Base-by-base conservation (phyloP, 148 eudicot genomes). In the Fagopyrum homotropicum region DNA sequence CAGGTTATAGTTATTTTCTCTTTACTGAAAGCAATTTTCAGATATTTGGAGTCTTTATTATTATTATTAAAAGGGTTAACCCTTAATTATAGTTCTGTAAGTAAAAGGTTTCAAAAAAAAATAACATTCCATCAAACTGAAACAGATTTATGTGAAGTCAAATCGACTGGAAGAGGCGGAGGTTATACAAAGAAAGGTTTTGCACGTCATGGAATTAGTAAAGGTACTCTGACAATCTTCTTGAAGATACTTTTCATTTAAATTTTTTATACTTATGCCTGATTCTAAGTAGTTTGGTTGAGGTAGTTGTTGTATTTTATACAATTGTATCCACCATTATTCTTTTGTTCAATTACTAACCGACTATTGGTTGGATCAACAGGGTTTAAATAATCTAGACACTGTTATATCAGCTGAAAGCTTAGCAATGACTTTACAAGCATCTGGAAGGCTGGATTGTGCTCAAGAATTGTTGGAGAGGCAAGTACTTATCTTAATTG, bases 311-410 rank as follows among this genome's bases (percentile, higher is more conserved):
- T 16, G 26, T 71, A 30, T 4, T 7, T 44, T 5, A 69, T 5
- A 70, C 11, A 63, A 29, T 49, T 49, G 52, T 49, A 8, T 49
- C 44, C 4, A n/a, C 8, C 44, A 35, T 66, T 5, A 35, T 66
- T 66, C 7, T 63, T 63, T 49, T n/a, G 17, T 74, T 16, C 5
- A 30, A 29, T 5, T 79, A 35, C 40, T 35, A 35, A 35, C 3
- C 40, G 40, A 35, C 40, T 35, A 45, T 44, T 48, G 40, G 45
- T 55, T 3, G 77, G 7, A 51, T 69, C 45, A 70, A 75, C 82
- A 96, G 99, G 98, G 99, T 71, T 92, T 97, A 98, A 82, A 82
- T 73, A 85, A 91, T 73, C 73, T 90, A 84, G 97, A 90, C 44
- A 96, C 97, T 76, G 85, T 92, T 74, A 79, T 84, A 79, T 88